Percentiles rank a stretch among this genome's conserved stretches.
Evolutionary conservation across 768 basidiomycete species (phyloP).

Genomic region (Tylopilus sp.): DNA sequence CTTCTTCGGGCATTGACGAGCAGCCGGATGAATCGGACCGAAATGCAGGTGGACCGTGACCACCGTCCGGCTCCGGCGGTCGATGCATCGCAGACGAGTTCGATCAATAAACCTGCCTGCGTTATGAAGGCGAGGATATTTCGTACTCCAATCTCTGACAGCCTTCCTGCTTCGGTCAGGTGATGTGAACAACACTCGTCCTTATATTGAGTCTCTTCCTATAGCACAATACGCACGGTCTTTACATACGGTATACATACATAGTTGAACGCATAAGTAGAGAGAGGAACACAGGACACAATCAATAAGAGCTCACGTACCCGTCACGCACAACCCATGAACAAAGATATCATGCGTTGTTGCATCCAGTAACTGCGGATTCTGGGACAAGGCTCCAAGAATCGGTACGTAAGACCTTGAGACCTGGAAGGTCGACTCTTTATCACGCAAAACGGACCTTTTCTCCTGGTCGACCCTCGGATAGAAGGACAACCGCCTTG

Average conservation of each 20-base stretch:
- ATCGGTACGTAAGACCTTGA: not conserved
- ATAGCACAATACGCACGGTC: not conserved
- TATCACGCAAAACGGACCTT: slow-evolving; percentile 69
- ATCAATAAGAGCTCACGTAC: not conserved
- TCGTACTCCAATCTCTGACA: no score
- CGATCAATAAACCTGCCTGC: no score
- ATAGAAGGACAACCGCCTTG: slow-evolving; percentile 83
- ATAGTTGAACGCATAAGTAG: not conserved
- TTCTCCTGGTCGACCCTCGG: slow-evolving; percentile 86
- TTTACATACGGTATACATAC: slow-evolving; percentile 1
- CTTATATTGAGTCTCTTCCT: not conserved
- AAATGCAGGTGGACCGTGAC: not conserved
- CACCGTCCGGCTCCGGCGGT: no score
- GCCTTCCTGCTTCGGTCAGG: no score
- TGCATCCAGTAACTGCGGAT: not conserved
- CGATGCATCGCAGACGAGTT: no score
- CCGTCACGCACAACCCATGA: not conserved
- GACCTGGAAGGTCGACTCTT: no score
- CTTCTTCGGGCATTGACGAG: not conserved
- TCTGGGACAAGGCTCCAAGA: not conserved
- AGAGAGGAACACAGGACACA: not conserved
- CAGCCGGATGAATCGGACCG: not conserved
- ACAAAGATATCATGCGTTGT: not conserved
- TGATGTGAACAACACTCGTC: no score
- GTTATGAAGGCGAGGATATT: no score